Evolutionary conservation across 805 yeast genomes (phyloP).

Genomic region (Starmerella tilneyi): DNA sequence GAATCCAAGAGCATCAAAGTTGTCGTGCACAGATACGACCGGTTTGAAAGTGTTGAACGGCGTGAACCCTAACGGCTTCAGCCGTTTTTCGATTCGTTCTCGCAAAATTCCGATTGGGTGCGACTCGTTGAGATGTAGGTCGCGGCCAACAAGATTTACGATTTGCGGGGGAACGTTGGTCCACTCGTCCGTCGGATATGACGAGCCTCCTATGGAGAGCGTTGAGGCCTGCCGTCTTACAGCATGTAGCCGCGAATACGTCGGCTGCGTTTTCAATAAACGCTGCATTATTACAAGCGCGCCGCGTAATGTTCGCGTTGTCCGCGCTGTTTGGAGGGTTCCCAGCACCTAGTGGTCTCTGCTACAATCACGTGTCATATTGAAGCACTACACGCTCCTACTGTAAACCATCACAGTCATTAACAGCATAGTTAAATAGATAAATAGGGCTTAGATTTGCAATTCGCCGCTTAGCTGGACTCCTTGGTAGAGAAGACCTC

Average conservation of each 20-base stretch:
- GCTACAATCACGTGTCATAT: too few species aligned
- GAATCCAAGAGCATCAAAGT: conserved; percentile 86
- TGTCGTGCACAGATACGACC: conserved; percentile 67
- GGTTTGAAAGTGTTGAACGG: conserved; percentile 74
- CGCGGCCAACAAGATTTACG: conserved; percentile 53
- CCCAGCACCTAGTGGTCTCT: too few species aligned
- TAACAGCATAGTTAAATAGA: conserved; percentile 12
- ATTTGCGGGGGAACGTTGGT: conserved; percentile 79
- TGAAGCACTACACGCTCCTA: too few species aligned
- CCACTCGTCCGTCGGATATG: conserved; percentile 51
- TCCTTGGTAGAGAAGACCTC: conserved; percentile 35
- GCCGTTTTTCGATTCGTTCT: conserved; percentile 56
- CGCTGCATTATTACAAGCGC: too few species aligned
- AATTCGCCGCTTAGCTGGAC: conserved; percentile 12
- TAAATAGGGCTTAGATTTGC: conserved; percentile 13
- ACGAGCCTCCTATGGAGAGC: conserved; percentile 10
- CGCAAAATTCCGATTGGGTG: conserved; percentile 89
- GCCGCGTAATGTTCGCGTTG: too few species aligned
- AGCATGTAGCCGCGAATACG: too few species aligned
- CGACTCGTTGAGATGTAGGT: conserved; percentile 57
- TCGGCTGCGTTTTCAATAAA: too few species aligned
- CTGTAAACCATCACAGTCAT: not conserved
- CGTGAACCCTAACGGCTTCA: conserved; percentile 54
- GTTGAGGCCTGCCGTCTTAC: too few species aligned
- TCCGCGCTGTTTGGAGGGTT: too few species aligned